phyloP scores from a whole-genome alignment of 1,284 basidiomycete genomes.

The Malassezia sympodialis region DNA sequence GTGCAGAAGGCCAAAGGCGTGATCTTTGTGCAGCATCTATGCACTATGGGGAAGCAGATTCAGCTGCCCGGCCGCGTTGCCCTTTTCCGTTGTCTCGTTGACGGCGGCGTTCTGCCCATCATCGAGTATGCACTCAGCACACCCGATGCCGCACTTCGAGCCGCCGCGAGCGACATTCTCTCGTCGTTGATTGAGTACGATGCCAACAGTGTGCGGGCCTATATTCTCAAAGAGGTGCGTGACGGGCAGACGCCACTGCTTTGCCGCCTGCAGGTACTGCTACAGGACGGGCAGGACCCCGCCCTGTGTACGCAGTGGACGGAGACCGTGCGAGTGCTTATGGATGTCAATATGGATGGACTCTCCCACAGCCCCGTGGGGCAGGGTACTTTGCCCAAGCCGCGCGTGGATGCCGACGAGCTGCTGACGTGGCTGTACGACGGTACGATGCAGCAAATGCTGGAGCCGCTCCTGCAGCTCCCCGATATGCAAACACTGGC shows the following conservation, averaged over 20 bases:
- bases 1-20: slow-evolving; percentile 31
- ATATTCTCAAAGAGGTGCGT: slow-evolving; percentile 62
- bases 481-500: slow-evolving; percentile 56
- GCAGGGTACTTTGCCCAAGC: slow-evolving; percentile 46
- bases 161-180: slow-evolving; percentile 77
- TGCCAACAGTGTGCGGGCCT: slow-evolving; percentile 69
- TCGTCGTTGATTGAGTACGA: slow-evolving; percentile 83
- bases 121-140: slow-evolving; percentile 63
- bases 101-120: slow-evolving; percentile 76
- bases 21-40: slow-evolving; percentile 80
- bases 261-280: slow-evolving; percentile 58
- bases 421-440: slow-evolving; percentile 88
- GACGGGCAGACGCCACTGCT: slow-evolving; percentile 15
- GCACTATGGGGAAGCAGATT: slow-evolving; percentile 89
- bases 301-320: slow-evolving; percentile 82
- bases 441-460: slow-evolving; percentile 62
- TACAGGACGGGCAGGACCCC: slow-evolving; percentile 58
- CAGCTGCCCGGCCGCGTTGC: slow-evolving; percentile 74
- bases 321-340: slow-evolving; percentile 72
- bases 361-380: not conserved
- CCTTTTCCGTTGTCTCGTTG: slow-evolving; percentile 80
- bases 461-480: slow-evolving; percentile 67
- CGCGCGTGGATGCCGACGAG: slow-evolving; percentile 72
- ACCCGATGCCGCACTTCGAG: slow-evolving; percentile 57
- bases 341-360: slow-evolving; percentile 56